These are phyloP conservation scores for Trametes pubescens DNA, from an alignment of 1,284 basidiomycete species.

Conservation along the genomic window DNA sequence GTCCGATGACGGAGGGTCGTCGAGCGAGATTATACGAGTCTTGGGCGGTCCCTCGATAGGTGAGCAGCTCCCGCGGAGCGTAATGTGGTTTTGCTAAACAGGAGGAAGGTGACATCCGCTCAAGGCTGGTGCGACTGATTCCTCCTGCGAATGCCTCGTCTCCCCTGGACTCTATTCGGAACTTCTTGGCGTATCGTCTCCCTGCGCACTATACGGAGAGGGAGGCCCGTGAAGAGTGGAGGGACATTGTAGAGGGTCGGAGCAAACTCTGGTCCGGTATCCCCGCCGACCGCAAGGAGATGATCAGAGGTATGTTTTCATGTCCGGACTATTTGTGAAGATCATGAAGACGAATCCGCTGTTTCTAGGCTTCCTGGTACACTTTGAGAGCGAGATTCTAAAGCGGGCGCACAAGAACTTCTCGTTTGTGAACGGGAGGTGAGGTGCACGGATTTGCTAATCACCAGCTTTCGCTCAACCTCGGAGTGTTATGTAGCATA, in stretches of 20 bases:
- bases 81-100: background rate
- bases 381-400: slow-evolving; percentile 89
- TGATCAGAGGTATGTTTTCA: slow-evolving; percentile 72
- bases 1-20: slow-evolving; percentile 88
- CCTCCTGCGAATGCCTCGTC: slow-evolving; percentile 66
- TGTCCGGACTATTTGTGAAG: too few species aligned
- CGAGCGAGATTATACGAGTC: slow-evolving; percentile 86
- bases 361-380: slow-evolving; percentile 81
- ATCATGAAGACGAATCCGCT: background rate
- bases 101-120: slow-evolving; percentile 79
- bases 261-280: slow-evolving; percentile 90
- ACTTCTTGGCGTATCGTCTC: slow-evolving; percentile 83
- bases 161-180: slow-evolving; percentile 74
- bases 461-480: background rate
- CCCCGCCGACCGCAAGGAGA: slow-evolving; percentile 91
- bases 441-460: slow-evolving; percentile 1
- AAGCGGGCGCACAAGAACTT: slow-evolving; percentile 92
- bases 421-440: slow-evolving; percentile 89
- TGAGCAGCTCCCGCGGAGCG: slow-evolving; percentile 39
- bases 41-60: slow-evolving; percentile 85
- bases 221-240: slow-evolving; percentile 89
- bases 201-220: slow-evolving; percentile 72
- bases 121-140: slow-evolving; percentile 83
- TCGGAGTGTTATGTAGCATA: slow-evolving; percentile 55
- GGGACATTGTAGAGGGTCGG: slow-evolving; percentile 91